Conservation (phyloP, 192 early-diverging fungal genomes). For the Pilaira anomala region DNA sequence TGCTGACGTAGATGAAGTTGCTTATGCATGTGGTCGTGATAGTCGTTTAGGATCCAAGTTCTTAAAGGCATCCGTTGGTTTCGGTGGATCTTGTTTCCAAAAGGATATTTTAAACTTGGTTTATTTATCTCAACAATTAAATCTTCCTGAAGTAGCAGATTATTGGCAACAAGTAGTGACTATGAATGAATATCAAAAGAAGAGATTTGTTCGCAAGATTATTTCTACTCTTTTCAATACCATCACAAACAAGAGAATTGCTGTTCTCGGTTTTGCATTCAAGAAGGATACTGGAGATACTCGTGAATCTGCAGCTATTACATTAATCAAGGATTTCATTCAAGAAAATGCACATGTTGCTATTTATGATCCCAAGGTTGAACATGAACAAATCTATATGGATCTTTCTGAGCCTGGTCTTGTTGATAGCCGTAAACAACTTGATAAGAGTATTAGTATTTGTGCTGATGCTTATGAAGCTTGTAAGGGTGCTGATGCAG, state of each 20-base stretch:
- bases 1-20: constrained; percentile 86
- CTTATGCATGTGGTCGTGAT: constrained; percentile 86
- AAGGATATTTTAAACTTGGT: constrained; percentile 93
- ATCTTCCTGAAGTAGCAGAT: constrained; percentile 84
- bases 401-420: constrained; percentile 64
- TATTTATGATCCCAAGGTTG: constrained; percentile 92
- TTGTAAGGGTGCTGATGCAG: constrained; percentile 65
- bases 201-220: constrained; percentile 74
- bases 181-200: constrained; percentile 92
- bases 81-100: constrained; percentile 94
- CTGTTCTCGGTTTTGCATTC: constrained; percentile 88
- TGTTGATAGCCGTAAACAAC: constrained; percentile 43
- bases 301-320: constrained; percentile 88
- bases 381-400: constrained; percentile 60
- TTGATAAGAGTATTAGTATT: constrained; percentile 64
- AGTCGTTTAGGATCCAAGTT: constrained; percentile 85
- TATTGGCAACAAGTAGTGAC: constrained; percentile 91
- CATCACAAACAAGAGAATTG: constrained; percentile 75
- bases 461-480: constrained; percentile 66
- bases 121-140: constrained; percentile 79
- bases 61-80: constrained; percentile 88
- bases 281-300: constrained; percentile 95
- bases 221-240: constrained; percentile 74
- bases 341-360: constrained; percentile 70
- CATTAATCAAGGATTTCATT: constrained; percentile 75